These are phyloP conservation scores for Geotrichum europaeum DNA, from an alignment of 1,139 yeast genomes.

Conservation along the genomic window DNA sequence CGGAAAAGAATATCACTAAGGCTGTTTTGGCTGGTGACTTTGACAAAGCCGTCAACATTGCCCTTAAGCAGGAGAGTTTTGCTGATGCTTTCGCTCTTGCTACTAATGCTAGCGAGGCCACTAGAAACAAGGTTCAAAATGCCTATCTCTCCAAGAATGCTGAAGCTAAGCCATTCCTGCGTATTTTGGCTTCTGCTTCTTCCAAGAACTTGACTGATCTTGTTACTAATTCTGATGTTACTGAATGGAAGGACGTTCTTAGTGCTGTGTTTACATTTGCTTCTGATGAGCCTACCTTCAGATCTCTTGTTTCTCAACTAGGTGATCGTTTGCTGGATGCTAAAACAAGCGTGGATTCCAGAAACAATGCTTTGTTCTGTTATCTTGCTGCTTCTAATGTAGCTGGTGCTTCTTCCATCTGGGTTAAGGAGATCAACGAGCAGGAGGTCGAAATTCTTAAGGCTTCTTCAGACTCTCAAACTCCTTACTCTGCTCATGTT, in stretches of 20 bases:
- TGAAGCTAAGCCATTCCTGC: constrained; percentile 52
- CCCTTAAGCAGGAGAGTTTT: constrained; percentile 58
- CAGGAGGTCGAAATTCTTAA: constrained; percentile 51
- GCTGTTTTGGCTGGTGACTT: constrained; percentile 59
- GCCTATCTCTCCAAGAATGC: constrained; percentile 62
- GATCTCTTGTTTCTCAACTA: constrained; percentile 52
- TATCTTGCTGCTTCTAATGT: constrained; percentile 78
- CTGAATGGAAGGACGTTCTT: constrained; percentile 82
- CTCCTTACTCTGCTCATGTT: constrained; percentile 82
- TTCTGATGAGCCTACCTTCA: constrained; percentile 41
- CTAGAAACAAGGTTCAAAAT: constrained; percentile 62
- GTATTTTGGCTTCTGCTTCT: constrained; percentile 65
- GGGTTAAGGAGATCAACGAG: constrained; percentile 71
- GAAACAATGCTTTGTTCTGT: constrained; percentile 72
- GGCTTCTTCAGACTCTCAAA: constrained; percentile 38
- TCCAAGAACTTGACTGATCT: constrained; percentile 61
- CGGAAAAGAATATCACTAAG: constrained; percentile 46
- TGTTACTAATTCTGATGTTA: constrained; percentile 68
- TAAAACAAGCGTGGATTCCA: constrained; percentile 35
- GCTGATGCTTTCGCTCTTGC: constrained; percentile 82
- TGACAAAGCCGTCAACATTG: constrained; percentile 60
- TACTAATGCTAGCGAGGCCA: constrained; percentile 51
- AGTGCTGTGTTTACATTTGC: constrained; percentile 58
- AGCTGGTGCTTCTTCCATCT: constrained; percentile 70
- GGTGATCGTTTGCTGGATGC: constrained; percentile 64